Percentiles rank a stretch among this genome's conserved stretches.
Evolutionary conservation across 2,329 filamentous ascomycete species (phyloP).

Genomic region (Pseudocercospora cruenta): DNA sequence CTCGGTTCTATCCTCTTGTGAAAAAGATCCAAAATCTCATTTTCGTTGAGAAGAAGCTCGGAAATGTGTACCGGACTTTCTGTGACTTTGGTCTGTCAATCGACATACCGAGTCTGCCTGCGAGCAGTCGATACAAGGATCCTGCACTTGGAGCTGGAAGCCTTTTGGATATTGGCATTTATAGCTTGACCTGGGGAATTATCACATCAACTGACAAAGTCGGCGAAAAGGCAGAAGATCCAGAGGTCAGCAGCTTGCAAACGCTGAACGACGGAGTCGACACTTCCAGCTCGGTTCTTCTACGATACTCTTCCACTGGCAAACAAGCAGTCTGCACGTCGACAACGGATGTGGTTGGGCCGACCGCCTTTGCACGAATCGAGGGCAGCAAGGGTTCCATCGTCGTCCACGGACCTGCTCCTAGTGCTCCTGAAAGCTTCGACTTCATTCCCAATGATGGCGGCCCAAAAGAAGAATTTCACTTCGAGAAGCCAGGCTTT

Average conservation of each 20-base stretch:
- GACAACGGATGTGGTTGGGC: conserved; percentile 36
- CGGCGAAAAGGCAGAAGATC: conserved; percentile 36
- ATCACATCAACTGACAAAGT: conserved; percentile 41
- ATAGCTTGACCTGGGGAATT: conserved; percentile 48
- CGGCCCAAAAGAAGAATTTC: conserved; percentile 39
- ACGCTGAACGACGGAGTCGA: conserved; percentile 41
- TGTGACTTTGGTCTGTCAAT: conserved; percentile 48
- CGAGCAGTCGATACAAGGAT: conserved; percentile 38
- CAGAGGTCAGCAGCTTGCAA: conserved; percentile 47
- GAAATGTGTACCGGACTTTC: conserved; percentile 45
- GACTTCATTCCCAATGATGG: conserved; percentile 40
- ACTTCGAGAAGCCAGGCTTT: conserved; percentile 43
- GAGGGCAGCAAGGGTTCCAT: conserved; percentile 48
- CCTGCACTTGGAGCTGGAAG: conserved; percentile 48
- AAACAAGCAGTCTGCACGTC: conserved; percentile 50
- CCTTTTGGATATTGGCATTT: conserved; percentile 52
- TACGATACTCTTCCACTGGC: conserved; percentile 45
- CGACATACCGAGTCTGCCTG: conserved; percentile 38
- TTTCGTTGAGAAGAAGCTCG: conserved; percentile 47
- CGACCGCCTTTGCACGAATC: conserved; percentile 44
- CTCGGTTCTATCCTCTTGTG: conserved; percentile 48
- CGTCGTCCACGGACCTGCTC: conserved; percentile 41
- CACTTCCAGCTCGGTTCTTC: conserved; percentile 43
- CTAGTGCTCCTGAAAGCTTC: conserved; percentile 42
- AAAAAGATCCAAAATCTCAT: conserved; percentile 42